A percentile compares a stretch with the other conserved stretches of the same genome.
phyloP scores from a whole-genome alignment of 2,329 filamentous ascomycete species.

The Apiospora kogelbergensis region DNA sequence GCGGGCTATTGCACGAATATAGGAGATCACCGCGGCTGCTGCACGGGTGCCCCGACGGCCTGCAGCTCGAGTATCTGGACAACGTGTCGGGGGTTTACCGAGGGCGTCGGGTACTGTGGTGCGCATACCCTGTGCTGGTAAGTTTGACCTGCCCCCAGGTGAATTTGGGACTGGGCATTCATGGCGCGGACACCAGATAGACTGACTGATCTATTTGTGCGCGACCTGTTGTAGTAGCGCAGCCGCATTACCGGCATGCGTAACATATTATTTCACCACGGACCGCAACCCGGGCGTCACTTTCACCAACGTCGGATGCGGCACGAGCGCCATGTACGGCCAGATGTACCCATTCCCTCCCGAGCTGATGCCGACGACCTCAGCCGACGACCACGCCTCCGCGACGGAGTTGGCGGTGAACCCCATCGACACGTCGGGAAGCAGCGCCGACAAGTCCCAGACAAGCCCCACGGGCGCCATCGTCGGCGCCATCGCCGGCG shows the following conservation, averaged over 20 bases:
- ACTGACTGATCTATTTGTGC: background rate
- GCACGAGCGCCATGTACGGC: slow-evolving; percentile 22
- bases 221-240: slow-evolving; percentile 13
- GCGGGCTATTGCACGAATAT: slow-evolving; percentile 27
- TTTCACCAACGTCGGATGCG: slow-evolving; percentile 27
- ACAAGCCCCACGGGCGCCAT: slow-evolving; percentile 20
- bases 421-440: background rate
- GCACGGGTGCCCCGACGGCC: slow-evolving; percentile 19
- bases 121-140: slow-evolving; percentile 31
- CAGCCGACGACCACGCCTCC: slow-evolving; percentile 8
- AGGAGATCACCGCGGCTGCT: slow-evolving; percentile 29
- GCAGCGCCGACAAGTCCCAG: background rate
- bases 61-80: slow-evolving; percentile 29
- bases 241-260: slow-evolving; percentile 22
- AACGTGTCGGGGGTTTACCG: slow-evolving; percentile 23
- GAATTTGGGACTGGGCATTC: background rate
- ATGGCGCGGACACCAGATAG: background rate
- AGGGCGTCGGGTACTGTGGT: slow-evolving; percentile 21
- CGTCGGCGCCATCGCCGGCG: slow-evolving; percentile 22
- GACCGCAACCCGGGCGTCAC: slow-evolving; percentile 19
- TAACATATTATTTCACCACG: slow-evolving; percentile 26
- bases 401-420: background rate
- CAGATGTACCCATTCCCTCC: slow-evolving; percentile 29
- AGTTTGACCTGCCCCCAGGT: slow-evolving; percentile 10
- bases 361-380: slow-evolving; percentile 19